phyloP scores from a whole-genome alignment of 140 eudicot genomes.

The Bidens hawaiensis region DNA sequence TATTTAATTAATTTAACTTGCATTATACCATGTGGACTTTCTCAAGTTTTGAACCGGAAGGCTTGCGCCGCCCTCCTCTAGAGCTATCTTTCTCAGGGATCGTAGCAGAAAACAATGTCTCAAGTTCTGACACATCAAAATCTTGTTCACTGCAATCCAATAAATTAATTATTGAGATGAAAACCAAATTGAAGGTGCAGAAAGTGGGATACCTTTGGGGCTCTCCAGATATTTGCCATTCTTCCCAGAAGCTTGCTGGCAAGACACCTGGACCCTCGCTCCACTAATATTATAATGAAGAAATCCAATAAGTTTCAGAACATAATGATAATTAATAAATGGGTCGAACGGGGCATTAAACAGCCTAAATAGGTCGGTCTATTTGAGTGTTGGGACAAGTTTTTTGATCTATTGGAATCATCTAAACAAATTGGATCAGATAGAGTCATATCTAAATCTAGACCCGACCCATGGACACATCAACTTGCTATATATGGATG shows the following conservation, averaged over 20 bases:
- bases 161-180: conserved; percentile 12
- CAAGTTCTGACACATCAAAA: conserved; percentile 76
- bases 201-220: conserved; percentile 58
- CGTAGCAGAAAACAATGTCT: conserved; percentile 67
- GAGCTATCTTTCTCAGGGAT: conserved; percentile 56
- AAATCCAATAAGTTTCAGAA: not conserved
- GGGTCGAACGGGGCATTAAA: not conserved
- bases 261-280: conserved; percentile 76
- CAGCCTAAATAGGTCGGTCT: not conserved
- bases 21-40: conserved; percentile 74
- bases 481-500: too few species aligned
- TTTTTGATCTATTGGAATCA: too few species aligned
- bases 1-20: not conserved
- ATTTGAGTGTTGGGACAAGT: not conserved
- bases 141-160: conserved; percentile 47
- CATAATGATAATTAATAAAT: not conserved
- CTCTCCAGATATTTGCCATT: conserved; percentile 66
- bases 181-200: conserved; percentile 1
- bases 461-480: too few species aligned
- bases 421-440: too few species aligned
- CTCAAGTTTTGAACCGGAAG: conserved; percentile 78
- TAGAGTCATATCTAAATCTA: too few species aligned
- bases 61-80: conserved; percentile 70
- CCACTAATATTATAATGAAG: conserved; percentile 29
- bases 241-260: conserved; percentile 94